Conservation (phyloP, 192 early-diverging fungal genomes). For the Podila horticola region DNA sequence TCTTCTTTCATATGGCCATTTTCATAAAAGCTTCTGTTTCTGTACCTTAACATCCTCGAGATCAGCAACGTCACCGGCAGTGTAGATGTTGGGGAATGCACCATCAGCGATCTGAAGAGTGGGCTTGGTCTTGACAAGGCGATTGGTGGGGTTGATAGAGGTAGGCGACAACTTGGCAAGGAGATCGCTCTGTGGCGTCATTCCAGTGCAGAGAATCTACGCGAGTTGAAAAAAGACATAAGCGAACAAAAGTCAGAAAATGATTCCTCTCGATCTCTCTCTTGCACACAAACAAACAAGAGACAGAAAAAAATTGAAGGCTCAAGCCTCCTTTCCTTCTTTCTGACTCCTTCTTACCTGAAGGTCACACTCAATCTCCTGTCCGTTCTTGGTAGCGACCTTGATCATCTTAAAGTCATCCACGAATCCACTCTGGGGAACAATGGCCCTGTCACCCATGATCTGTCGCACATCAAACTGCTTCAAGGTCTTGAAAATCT, state of each 20-base stretch:
- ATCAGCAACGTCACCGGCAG: conserved; percentile 76
- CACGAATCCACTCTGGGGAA: conserved; percentile 70
- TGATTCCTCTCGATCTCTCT: background rate
- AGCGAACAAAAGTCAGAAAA: background rate
- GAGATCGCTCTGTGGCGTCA: conserved; percentile 73
- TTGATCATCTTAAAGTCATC: conserved; percentile 58
- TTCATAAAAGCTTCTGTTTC: too few relatives aligned
- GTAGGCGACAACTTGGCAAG: conserved; percentile 64
- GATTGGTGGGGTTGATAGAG: conserved; percentile 61
- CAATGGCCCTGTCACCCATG: conserved; percentile 57
- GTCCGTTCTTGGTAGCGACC: conserved; percentile 56
- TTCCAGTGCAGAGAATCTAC: conserved; percentile 81
- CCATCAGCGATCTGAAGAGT: conserved; percentile 76
- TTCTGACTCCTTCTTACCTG: conserved; percentile 33
- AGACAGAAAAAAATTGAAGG: too few relatives aligned
- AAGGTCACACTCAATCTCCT: conserved; percentile 55
- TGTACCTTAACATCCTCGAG: conserved; percentile 53
- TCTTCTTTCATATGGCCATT: background rate
- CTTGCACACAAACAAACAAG: background rate
- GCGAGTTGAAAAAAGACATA: background rate
- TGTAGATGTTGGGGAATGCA: conserved; percentile 72
- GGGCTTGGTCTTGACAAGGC: conserved; percentile 70
- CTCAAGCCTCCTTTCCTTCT: background rate
- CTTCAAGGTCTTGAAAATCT: conserved; percentile 64
- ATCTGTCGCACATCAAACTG: conserved; percentile 54